Evolutionary conservation across 139 green algal genomes (phyloP), one percentile per base, ranked within the genome.

Genomic region (Picochlorum sp.): DNA sequence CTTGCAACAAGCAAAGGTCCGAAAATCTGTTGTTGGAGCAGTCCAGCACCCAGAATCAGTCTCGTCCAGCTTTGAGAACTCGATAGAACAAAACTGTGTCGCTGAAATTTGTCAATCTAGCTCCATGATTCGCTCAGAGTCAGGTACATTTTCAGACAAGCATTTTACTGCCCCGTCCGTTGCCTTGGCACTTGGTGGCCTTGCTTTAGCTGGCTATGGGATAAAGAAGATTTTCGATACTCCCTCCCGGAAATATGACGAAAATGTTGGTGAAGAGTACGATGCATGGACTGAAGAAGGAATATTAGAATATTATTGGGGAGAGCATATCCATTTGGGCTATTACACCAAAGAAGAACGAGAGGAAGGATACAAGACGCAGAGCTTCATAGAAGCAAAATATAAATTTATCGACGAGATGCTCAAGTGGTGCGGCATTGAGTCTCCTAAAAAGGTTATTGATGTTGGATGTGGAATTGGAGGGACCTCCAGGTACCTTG

Each of bases 391-490:
- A 37, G 52, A 88, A 52, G 89, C 89, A n/a, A 97, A 97, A 76
- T 85, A 85, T 28, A 85, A 90, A 43, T 96, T 96, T 60, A 65
- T 90, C 13, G 85, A 96, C 28, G 72, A 91, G 62, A 95, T 95
- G 87, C 60, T 90, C 25, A 29, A 66, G 3, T 92, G 68, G 56
- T 47, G 24, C 7, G 82, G 65, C 16, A 40, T 20, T 31, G 65
- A 12, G 14, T 70, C 33, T n/a, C 61, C 20, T 78, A 75, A 4
- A 61, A 69, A 18, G 65, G 79, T 97, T 26, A 68, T 97, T 16
- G 90, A 97, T 59, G 89, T 95, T 25, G 90, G 90, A 9, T 97
- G 90, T 68, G 90, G 90, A 36, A 91, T 97, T 68, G 90, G 90
- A 7, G 90, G 90, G 49, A 92, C 82, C 40, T 89, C 80, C 16